phyloP scores from a whole-genome alignment of 1,284 basidiomycete species.

The Neotropicomus parvogracilis region DNA sequence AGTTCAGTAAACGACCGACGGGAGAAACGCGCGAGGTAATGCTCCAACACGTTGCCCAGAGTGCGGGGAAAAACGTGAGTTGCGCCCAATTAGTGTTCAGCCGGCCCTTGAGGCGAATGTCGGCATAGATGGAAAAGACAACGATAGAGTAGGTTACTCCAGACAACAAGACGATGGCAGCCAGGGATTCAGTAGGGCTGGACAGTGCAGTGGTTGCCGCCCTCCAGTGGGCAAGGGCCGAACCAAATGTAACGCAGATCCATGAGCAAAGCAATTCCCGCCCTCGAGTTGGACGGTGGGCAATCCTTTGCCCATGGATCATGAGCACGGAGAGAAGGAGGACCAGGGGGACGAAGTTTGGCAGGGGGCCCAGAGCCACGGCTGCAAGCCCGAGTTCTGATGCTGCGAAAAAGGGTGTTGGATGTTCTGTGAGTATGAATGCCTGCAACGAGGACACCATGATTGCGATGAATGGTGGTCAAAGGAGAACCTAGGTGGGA shows the following conservation, averaged over 20 bases:
- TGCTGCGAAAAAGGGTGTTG: slow-evolving; percentile 36
- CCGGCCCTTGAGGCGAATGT: slow-evolving; percentile 36
- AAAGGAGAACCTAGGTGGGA: not conserved
- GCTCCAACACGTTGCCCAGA: slow-evolving; percentile 65
- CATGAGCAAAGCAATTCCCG: slow-evolving; percentile 38
- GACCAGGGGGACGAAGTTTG: slow-evolving; percentile 48
- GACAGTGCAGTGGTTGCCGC: slow-evolving; percentile 58
- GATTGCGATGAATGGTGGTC: slow-evolving; percentile 12
- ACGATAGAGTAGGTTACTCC: slow-evolving; percentile 35
- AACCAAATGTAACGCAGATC: slow-evolving; percentile 43
- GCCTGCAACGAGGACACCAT: slow-evolving; percentile 28
- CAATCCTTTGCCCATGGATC: slow-evolving; percentile 47
- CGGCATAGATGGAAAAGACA: slow-evolving; percentile 38
- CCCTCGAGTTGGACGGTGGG: slow-evolving; percentile 35
- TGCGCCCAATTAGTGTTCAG: slow-evolving; percentile 38
- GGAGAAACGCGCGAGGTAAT: slow-evolving; percentile 51
- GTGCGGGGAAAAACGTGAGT: slow-evolving; percentile 57
- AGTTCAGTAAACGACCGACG: slow-evolving; percentile 64
- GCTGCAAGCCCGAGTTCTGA: slow-evolving; percentile 38
- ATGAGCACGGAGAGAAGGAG: slow-evolving; percentile 47
- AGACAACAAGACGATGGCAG: slow-evolving; percentile 46
- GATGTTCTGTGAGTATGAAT: slow-evolving; percentile 24
- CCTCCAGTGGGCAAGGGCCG: slow-evolving; percentile 44
- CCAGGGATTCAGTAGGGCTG: slow-evolving; percentile 45
- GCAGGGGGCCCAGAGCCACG: slow-evolving; percentile 48